phyloP scores from a whole-genome alignment of 345 rosid genomes.

The Rhizophora apiculata region DNA sequence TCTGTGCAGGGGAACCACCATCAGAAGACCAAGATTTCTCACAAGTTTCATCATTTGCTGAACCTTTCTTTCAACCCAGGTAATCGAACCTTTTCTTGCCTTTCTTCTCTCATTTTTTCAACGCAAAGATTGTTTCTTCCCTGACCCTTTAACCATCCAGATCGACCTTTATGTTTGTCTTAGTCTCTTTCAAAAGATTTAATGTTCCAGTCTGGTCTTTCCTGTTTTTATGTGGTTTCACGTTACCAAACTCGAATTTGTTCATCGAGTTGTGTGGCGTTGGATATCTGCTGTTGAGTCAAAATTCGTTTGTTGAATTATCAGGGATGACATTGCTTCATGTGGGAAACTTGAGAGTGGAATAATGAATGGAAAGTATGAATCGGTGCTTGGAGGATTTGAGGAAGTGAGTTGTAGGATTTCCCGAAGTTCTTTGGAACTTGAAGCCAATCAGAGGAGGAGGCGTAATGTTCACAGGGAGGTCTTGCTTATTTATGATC shows the following conservation, averaged over 20 bases:
- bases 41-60: constrained; percentile 11
- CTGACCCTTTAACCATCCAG: not conserved
- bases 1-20: constrained; percentile 26
- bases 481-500: constrained; percentile 44
- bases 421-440: constrained; percentile 21
- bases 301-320: constrained; percentile 1
- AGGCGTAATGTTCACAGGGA: constrained; percentile 34
- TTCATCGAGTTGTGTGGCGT: not conserved
- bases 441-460: constrained; percentile 27
- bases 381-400: constrained; percentile 7
- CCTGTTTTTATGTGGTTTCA: not conserved
- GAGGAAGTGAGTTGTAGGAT: constrained; percentile 11
- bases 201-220: constrained; percentile 1
- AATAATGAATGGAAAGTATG: not conserved
- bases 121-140: not conserved
- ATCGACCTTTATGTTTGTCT: not conserved
- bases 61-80: constrained; percentile 22
- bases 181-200: not conserved
- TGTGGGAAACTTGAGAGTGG: constrained; percentile 18
- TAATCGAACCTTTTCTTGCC: constrained; percentile 1
- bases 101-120: not conserved
- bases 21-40: constrained; percentile 17
- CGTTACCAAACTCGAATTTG: not conserved
- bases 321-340: constrained; percentile 12
- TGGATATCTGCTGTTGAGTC: not conserved